Conservation (phyloP, 352 stramenopile genomes). For the Phytophthora podocarpi region DNA sequence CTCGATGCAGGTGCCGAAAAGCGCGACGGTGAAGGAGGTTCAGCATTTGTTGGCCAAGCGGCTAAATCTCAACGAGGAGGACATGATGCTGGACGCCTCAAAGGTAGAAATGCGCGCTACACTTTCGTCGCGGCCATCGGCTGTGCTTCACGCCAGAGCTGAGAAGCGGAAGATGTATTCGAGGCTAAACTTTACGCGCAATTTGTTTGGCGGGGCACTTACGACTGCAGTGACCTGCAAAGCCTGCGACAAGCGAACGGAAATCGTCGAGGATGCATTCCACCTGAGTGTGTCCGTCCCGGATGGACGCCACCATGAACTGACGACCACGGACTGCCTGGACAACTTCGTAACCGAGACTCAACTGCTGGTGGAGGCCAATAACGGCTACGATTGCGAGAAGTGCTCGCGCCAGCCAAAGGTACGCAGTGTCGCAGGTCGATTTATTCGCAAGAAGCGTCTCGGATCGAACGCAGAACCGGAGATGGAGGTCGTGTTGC, state of each 20-base stretch:
- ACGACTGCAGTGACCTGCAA: conserved; percentile 59
- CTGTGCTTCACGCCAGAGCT: conserved; percentile 30
- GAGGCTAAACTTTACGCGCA: conserved; percentile 64
- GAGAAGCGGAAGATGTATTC: conserved; percentile 47
- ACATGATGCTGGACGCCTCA: conserved; percentile 57
- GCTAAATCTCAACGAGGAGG: conserved; percentile 55
- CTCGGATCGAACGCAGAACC: conserved; percentile 26
- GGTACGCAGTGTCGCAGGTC: conserved; percentile 21
- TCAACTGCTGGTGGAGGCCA: conserved; percentile 45
- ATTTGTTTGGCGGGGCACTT: conserved; percentile 59
- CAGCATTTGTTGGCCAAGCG: conserved; percentile 59
- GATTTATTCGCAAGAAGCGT: conserved; percentile 40
- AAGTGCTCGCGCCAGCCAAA: conserved; percentile 58
- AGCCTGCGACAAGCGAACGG: conserved; percentile 52
- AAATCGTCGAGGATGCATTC: conserved; percentile 65
- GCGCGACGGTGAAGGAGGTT: conserved; percentile 54
- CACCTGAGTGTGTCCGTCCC: conserved; percentile 67
- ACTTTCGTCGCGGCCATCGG: conserved; percentile 29
- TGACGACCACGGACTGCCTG: conserved; percentile 53
- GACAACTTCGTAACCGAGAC: conserved; percentile 56
- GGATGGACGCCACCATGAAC: conserved; percentile 8
- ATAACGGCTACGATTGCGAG: conserved; percentile 79
- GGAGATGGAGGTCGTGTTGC: conserved; percentile 41
- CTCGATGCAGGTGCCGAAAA: conserved; percentile 55
- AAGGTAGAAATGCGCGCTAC: conserved; percentile 34